Conservation (phyloP, 768 basidiomycete species). For the Serendipita sp. region DNA sequence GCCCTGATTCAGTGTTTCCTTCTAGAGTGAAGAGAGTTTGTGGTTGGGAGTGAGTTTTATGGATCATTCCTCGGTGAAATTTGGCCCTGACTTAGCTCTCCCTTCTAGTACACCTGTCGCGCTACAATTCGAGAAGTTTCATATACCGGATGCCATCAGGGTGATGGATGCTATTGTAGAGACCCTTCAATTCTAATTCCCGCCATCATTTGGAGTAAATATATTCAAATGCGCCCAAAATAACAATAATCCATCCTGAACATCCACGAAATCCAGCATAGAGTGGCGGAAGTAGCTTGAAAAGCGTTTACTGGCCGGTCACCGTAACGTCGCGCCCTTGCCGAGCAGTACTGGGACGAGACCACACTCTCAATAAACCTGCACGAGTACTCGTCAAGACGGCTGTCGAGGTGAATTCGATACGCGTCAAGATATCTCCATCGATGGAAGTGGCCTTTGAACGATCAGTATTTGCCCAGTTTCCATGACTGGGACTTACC, state of each 20-base stretch:
- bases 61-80: slow-evolving; percentile 6
- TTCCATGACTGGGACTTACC: slow-evolving; percentile 26
- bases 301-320: neutral
- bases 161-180: slow-evolving; percentile 73
- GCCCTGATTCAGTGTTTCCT: too few species aligned
- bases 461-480: neutral
- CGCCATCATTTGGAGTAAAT: too few species aligned
- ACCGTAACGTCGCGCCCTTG: neutral
- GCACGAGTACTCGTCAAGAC: slow-evolving; percentile 65
- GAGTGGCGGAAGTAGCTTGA: too few species aligned
- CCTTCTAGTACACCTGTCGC: slow-evolving; percentile 58
- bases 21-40: slow-evolving; percentile 73
- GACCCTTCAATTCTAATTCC: slow-evolving; percentile 41
- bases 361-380: slow-evolving; percentile 72
- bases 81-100: neutral
- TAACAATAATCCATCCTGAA: too few species aligned
- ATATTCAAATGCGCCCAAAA: too few species aligned
- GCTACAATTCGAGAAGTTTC: slow-evolving; percentile 82
- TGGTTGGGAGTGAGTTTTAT: slow-evolving; percentile 78
- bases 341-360: neutral
- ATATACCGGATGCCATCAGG: slow-evolving; percentile 74
- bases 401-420: slow-evolving; percentile 65
- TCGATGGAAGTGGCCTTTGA: slow-evolving; percentile 69
- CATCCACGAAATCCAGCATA: too few species aligned
- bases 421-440: slow-evolving; percentile 53